Evolutionary conservation across 768 basidiomycete genomes (phyloP).

Genomic region (Trametes villosa): DNA sequence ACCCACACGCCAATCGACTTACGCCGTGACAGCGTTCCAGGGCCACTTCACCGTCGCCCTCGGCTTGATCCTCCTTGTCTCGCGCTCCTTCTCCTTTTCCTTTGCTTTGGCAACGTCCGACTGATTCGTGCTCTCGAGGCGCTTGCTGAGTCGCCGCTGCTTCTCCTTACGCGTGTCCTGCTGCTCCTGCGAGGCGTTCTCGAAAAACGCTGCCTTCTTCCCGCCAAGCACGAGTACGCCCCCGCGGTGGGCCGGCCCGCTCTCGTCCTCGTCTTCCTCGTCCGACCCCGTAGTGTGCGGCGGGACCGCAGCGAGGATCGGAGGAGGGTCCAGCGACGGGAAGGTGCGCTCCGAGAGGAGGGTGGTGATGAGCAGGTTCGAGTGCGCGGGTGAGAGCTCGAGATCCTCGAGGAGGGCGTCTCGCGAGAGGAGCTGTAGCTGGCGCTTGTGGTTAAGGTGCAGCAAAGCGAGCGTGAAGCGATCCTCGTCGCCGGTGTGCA

Average conservation of each 20-base stretch:
- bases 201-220: slow-evolving; percentile 63
- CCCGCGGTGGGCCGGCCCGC: slow-evolving; percentile 45
- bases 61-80: slow-evolving; percentile 57
- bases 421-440: slow-evolving; percentile 65
- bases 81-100: slow-evolving; percentile 61
- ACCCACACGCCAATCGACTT: slow-evolving; percentile 35
- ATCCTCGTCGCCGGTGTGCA: slow-evolving; percentile 44
- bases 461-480: slow-evolving; percentile 66
- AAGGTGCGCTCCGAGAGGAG: slow-evolving; percentile 54
- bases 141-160: slow-evolving; percentile 53
- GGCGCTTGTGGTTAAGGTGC: slow-evolving; percentile 62
- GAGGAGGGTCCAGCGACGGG: slow-evolving; percentile 31
- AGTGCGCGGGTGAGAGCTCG: slow-evolving; percentile 51
- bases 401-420: slow-evolving; percentile 53
- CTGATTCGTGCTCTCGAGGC: slow-evolving; percentile 50
- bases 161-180: slow-evolving; percentile 61
- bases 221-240: slow-evolving; percentile 76
- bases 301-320: slow-evolving; percentile 38
- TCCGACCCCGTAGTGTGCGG: slow-evolving; percentile 40
- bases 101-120: slow-evolving; percentile 50
- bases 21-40: slow-evolving; percentile 76
- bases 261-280: slow-evolving; percentile 36
- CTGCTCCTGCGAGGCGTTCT: slow-evolving; percentile 50
- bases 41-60: slow-evolving; percentile 70
- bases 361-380: slow-evolving; percentile 49